These are phyloP conservation scores for Apostasia ramifera DNA, from an alignment of 106 monocot genomes.

Conservation along the genomic window DNA sequence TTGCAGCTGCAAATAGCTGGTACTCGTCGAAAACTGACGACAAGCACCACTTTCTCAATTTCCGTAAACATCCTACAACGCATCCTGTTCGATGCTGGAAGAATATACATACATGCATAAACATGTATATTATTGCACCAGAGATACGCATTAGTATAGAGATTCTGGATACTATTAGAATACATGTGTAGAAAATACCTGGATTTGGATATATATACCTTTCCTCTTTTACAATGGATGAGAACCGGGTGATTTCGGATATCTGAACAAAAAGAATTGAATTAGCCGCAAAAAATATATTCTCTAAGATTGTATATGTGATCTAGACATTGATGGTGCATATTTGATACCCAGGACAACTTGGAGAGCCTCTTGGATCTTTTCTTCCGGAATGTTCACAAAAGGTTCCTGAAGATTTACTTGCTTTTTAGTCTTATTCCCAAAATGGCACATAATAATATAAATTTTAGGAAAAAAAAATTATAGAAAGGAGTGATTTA, in stretches of 20 bases:
- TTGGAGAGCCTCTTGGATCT: conserved; percentile 67
- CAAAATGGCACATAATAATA: too few relatives aligned
- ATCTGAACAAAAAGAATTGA: conserved; percentile 33
- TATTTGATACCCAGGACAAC: conserved; percentile 50
- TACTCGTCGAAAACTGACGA: conserved; percentile 76
- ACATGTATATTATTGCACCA: not conserved
- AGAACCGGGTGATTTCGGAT: conserved; percentile 57
- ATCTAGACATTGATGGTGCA: not conserved
- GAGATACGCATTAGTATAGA: not conserved
- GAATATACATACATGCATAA: not conserved
- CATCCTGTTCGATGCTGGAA: conserved; percentile 81
- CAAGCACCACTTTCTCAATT: conserved; percentile 70
- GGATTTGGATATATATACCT: conserved; percentile 23
- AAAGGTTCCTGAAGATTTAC: conserved; percentile 48
- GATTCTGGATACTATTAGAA: not conserved
- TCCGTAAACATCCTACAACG: conserved; percentile 73
- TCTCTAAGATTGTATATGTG: not conserved
- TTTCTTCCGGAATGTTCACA: conserved; percentile 53
- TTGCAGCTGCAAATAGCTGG: conserved; percentile 66
- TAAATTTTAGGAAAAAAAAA: too few relatives aligned
- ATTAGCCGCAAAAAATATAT: too few relatives aligned
- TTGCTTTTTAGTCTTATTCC: too few relatives aligned
- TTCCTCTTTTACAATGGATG: conserved; percentile 82
- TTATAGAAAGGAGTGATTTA: too few relatives aligned
- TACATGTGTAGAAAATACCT: not conserved